Evolutionary conservation across 2,329 filamentous ascomycete species (phyloP), one percentile per base, ranked within the genome.

Genomic region (Purpureocillium takamizusanense): DNA sequence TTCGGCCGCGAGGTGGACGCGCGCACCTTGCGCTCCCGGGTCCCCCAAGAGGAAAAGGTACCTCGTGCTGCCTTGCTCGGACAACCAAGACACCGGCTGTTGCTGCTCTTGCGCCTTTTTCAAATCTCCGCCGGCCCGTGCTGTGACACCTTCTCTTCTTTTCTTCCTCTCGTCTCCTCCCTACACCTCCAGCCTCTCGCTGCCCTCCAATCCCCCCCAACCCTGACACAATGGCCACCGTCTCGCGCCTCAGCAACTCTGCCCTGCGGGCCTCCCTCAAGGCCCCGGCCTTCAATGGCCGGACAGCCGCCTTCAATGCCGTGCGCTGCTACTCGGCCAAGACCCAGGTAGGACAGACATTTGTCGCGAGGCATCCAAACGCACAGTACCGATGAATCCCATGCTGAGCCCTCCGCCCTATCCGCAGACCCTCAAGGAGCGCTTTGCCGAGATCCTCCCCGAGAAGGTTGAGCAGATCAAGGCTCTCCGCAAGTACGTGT

Each of bases 401-500:
- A 28, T 23, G 30, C n/a, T 40, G 31, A 27, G 32, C 28, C 35
- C 38, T 43, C 41, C 35, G 33, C 28, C 14, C 32, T 32, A 15
- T 33, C 17, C 31, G 7, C 39, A 98, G 92, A 88, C 88, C 54
- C 72, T 98, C 63, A 98, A 98, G 77, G 92, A 98, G 67, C 90
- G 88, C 62, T 97, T 98, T 67, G 90, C 90, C 63, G 89, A 92
- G 66, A 83, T 90, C 60, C 76, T 98, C 47, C 92, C 92, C 55
- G 87, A 82, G 65, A 94, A 97, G 80, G 83, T 95, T 62, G 92
- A 98, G 73, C 86, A 97, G 80, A 88, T 98, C 76, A 98, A 98
- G 86, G 81, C 87, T 67, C 82, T 98, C 60, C 81, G 87, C 67
- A 95, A 95, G 87, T 94, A 74, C 64, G 83, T 40, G 28, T 12